A percentile compares a stretch with the other conserved stretches of the same genome.
Conservation (phyloP, 345 rosid genomes). For the Cardiospermum halicacabum region DNA sequence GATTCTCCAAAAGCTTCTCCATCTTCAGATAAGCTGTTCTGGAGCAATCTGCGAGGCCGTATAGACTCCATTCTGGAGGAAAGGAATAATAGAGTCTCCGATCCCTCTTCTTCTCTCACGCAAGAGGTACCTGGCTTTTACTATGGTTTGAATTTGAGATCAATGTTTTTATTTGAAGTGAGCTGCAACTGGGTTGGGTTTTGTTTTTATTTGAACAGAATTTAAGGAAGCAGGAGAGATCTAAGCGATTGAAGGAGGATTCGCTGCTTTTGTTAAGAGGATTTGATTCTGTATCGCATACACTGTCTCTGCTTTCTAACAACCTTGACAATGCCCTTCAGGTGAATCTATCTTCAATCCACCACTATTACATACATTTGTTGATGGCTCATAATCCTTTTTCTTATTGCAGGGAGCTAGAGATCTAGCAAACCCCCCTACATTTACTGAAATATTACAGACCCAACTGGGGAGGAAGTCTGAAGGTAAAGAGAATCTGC, state of each 20-base stretch:
- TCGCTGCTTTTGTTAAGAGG: slow-evolving; percentile 80
- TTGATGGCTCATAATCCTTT: slow-evolving; percentile 2
- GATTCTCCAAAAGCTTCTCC: slow-evolving; percentile 24
- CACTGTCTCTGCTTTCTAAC: slow-evolving; percentile 73
- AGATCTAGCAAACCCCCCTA: slow-evolving; percentile 73
- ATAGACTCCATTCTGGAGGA: slow-evolving; percentile 37
- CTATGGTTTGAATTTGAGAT: not conserved
- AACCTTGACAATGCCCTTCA: slow-evolving; percentile 84
- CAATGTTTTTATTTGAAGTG: not conserved
- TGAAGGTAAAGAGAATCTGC: slow-evolving; percentile 21
- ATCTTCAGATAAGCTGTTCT: slow-evolving; percentile 45
- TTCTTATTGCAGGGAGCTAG: slow-evolving; percentile 59
- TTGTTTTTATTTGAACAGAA: slow-evolving; percentile 6
- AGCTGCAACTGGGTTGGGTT: not conserved
- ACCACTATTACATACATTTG: no score
- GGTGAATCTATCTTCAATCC: slow-evolving; percentile 48
- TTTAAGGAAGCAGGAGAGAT: slow-evolving; percentile 30
- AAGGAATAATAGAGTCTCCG: slow-evolving; percentile 9
- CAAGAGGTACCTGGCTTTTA: slow-evolving; percentile 16
- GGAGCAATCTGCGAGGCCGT: slow-evolving; percentile 46
- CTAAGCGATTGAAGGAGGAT: slow-evolving; percentile 64
- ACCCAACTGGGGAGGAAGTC: slow-evolving; percentile 31
- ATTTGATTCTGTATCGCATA: slow-evolving; percentile 70
- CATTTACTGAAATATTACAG: slow-evolving; percentile 66
- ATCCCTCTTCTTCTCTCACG: slow-evolving; percentile 3